Conservation (phyloP, 73 alveolate species). For the Paramecium caudatum region DNA sequence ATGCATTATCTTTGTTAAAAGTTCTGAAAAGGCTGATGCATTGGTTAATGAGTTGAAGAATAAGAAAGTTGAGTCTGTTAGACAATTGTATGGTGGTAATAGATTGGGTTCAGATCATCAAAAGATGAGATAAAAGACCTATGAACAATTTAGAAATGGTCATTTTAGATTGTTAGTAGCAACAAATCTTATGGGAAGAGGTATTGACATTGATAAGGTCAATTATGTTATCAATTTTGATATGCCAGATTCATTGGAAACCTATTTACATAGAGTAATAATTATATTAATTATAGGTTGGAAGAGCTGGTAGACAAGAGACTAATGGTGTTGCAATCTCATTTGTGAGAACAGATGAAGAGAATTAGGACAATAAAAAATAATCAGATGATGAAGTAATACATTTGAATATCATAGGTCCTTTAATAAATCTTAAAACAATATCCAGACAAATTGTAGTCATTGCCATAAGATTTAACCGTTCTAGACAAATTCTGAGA, state of each 20-base stretch:
- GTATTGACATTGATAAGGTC: constrained; percentile 99
- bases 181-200: constrained; percentile 99
- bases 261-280: constrained; percentile 96
- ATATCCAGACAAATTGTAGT: constrained; percentile 45
- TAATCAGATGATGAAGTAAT: constrained; percentile 27
- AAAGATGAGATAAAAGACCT: constrained; percentile 57
- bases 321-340: constrained; percentile 98
- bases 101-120: constrained; percentile 38
- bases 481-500: constrained; percentile 56
- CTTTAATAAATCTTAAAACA: constrained; percentile 44
- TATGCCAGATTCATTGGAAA: constrained; percentile 88
- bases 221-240: constrained; percentile 99
- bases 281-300: constrained; percentile 78
- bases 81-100: constrained; percentile 47
- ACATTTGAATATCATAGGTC: neutral
- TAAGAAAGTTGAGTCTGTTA: constrained; percentile 66
- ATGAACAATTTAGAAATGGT: constrained; percentile 91
- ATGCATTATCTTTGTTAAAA: constrained; percentile 73
- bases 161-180: constrained; percentile 99
- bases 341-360: constrained; percentile 92
- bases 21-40: constrained; percentile 70
- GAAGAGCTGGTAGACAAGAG: constrained; percentile 99
- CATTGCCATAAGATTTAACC: constrained; percentile 58
- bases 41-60: constrained; percentile 60
- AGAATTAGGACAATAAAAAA: constrained; percentile 74